Base-by-base conservation (phyloP, 148 eudicot genomes). In the Amaranthus hypochondriacus region DNA sequence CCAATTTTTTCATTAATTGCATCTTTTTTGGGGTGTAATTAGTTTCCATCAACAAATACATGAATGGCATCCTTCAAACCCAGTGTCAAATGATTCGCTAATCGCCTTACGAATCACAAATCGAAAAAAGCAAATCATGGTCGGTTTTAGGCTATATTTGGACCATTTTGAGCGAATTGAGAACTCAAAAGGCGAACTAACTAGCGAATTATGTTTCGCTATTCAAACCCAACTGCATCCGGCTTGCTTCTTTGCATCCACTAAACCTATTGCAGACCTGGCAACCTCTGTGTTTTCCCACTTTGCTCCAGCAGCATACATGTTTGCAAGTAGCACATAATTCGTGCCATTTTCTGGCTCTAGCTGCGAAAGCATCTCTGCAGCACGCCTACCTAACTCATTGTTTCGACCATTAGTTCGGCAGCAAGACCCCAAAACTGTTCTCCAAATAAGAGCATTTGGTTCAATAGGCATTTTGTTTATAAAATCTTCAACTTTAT, bases 321-420 rank as follows among this genome's bases (percentile, higher is more conserved):
- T 90, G 52, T 92, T 92, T 4, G 96, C 81, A 44, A 90, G 81
- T 18, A 90, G 91, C 9, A 92, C 91, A 42, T 90, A 87, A 48
- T 88, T 90, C 11, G 83, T 91, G 0, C 89, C 91, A 73, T 86
- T 90, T 7, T 89, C 81, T 5, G 97, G 96, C 67, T 92, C 96
- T 68, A 89, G 64, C 47, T 90, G 83, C 81, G 87, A 68, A 51
- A 92, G 90, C 89, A 77, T 88, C 56, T 83, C 73, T 68, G 90
- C 90, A 68, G 97, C 97, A 80, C 76, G 78, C 73, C 71, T 84
- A 44, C 87, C 97, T 51, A 90, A 73, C 66, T 84, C 88, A 66
- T 76, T 81, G 62, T 81, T 68, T 4, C 78, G 79, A 52, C 87
- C 87, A 56, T 78, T 87, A 55, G 83, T 77, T 74, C 87, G 77